Percentiles rank a stretch among this genome's conserved stretches.
Conservation (phyloP, 2,329 filamentous ascomycete genomes). For the Diaporthe helianthi region DNA sequence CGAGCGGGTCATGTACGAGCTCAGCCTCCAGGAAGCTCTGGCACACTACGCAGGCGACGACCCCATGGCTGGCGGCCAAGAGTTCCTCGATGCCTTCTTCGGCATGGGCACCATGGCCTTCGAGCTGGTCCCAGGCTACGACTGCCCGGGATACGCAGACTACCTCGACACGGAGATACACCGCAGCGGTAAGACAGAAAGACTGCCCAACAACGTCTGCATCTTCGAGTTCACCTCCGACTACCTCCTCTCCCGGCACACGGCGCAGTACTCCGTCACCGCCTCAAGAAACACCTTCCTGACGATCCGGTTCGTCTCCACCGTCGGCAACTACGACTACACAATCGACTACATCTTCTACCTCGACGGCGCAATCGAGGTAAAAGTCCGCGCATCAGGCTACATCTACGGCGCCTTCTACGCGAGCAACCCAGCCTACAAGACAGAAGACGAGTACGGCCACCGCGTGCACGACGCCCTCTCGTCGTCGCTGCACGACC, state of each 20-base stretch:
- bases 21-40: conserved; percentile 59
- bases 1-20: conserved; percentile 59
- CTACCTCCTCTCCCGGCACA: conserved; percentile 47
- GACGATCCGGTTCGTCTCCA: conserved; percentile 48
- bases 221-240: conserved; percentile 49
- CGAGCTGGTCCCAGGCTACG: conserved; percentile 50
- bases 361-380: conserved; percentile 47
- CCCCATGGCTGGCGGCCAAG: conserved; percentile 51
- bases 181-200: conserved; percentile 41
- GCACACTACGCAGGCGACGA: conserved; percentile 59
- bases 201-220: conserved; percentile 46
- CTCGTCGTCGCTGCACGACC: conserved; percentile 47
- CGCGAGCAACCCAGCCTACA: conserved; percentile 36
- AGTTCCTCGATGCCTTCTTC: conserved; percentile 52
- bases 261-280: conserved; percentile 41
- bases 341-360: conserved; percentile 46
- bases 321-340: conserved; percentile 53
- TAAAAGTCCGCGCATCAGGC: conserved; percentile 47
- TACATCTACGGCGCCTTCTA: conserved; percentile 48
- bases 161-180: conserved; percentile 47
- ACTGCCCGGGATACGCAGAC: conserved; percentile 44
- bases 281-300: conserved; percentile 43
- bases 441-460: conserved; percentile 45
- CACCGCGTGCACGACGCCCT: conserved; percentile 45
- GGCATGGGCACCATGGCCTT: conserved; percentile 46